A percentile compares a stretch with the other conserved stretches of the same genome.
These are phyloP conservation scores for Cordyceps cicadae DNA, from an alignment of 2,329 filamentous ascomycete species.

Conservation along the genomic window DNA sequence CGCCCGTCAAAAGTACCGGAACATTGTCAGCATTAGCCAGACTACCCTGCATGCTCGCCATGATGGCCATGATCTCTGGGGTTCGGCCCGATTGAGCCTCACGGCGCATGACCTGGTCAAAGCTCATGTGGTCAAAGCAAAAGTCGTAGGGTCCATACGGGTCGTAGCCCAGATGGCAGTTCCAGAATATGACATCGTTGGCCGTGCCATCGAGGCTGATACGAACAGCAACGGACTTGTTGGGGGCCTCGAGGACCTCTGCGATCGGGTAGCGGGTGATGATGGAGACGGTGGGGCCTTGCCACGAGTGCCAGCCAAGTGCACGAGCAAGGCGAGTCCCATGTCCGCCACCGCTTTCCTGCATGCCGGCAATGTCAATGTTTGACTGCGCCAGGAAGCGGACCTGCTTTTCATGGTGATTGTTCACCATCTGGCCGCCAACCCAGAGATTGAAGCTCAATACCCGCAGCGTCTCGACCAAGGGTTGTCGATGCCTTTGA, in stretches of 20 bases:
- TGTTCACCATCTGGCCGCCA: constrained; percentile 27
- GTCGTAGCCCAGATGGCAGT: constrained; percentile 28
- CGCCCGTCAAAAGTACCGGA: constrained; percentile 31
- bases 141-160: constrained; percentile 37
- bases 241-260: constrained; percentile 20
- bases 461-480: constrained; percentile 28
- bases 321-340: constrained; percentile 27
- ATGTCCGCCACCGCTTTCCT: constrained; percentile 27
- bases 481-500: constrained; percentile 15
- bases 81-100: constrained; percentile 30
- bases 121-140: constrained; percentile 28
- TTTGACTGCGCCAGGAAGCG: constrained; percentile 24
- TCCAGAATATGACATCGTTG: constrained; percentile 27
- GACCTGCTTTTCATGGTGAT: constrained; percentile 32
- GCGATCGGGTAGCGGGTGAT: constrained; percentile 33
- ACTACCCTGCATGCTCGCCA: constrained; percentile 25
- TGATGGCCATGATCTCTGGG: constrained; percentile 28
- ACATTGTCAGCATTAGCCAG: constrained; percentile 23
- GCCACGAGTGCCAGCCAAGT: constrained; percentile 32
- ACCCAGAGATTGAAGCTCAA: constrained; percentile 34
- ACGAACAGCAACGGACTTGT: constrained; percentile 23
- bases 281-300: constrained; percentile 25
- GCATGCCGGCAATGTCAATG: constrained; percentile 30
- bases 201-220: constrained; percentile 27
- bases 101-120: constrained; percentile 25